phyloP scores from a whole-genome alignment of 2,329 filamentous ascomycete genomes.

The Stromatinia cepivora region DNA sequence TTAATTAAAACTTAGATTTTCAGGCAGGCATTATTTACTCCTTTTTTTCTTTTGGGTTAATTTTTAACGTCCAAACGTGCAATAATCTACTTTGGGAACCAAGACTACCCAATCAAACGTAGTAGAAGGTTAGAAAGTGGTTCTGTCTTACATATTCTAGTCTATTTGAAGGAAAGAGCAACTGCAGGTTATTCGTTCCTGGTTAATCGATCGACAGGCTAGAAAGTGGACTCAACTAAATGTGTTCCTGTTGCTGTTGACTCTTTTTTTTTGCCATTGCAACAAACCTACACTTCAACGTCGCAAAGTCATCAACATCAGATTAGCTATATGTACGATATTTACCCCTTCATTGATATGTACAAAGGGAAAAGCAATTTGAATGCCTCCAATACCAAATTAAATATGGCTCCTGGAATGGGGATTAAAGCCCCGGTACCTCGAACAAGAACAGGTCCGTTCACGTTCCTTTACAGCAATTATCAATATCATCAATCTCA shows the following conservation, averaged over 20 bases:
- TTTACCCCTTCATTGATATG: conserved; percentile 7
- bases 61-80: not conserved
- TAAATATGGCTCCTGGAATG: conserved; percentile 37
- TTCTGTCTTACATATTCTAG: not conserved
- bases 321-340: not conserved
- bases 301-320: not conserved
- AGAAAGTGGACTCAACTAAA: conserved; percentile 9
- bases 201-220: conserved; percentile 14
- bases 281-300: not conserved
- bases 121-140: not conserved
- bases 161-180: conserved; percentile 1
- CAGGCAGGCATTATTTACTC: not conserved
- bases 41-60: not conserved
- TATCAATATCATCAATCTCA: not conserved
- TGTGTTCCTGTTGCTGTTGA: conserved; percentile 7
- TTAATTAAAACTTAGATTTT: not conserved
- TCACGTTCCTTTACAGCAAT: not conserved
- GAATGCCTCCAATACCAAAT: conserved; percentile 12
- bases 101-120: not conserved
- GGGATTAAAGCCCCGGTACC: conserved; percentile 39
- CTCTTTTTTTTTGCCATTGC: conserved; percentile 6
- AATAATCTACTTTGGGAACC: not conserved
- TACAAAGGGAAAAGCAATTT: conserved; percentile 6
- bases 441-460: conserved; percentile 37
- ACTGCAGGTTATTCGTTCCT: not conserved